Conservation (phyloP, 1,284 basidiomycete genomes). For the Ceratobasidium sp. region DNA sequence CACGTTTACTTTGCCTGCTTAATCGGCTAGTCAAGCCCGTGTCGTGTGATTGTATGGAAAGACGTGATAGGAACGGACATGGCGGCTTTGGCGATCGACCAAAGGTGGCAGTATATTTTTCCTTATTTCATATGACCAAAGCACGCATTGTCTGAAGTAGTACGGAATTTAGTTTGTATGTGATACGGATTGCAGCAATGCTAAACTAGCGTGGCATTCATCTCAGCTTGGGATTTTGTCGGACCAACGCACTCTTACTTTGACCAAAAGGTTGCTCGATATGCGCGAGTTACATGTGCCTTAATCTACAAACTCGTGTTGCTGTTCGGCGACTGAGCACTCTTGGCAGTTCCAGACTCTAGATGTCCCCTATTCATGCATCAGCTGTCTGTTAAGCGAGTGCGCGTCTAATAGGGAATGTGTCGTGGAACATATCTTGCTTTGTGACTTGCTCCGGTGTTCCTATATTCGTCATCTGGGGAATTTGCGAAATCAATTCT, state of each 20-base stretch:
- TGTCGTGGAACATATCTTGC: slow-evolving; percentile 7
- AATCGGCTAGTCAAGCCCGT: not conserved
- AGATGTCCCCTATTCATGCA: not conserved
- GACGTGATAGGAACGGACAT: not conserved
- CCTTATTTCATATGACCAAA: not conserved
- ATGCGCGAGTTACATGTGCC: slow-evolving; percentile 7
- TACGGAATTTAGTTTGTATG: not conserved
- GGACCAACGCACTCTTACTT: not conserved
- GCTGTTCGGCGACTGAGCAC: slow-evolving; percentile 8
- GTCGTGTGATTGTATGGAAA: not conserved
- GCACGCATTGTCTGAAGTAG: not conserved
- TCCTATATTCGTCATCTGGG: not conserved
- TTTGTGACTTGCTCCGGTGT: not conserved
- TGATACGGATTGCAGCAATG: not conserved
- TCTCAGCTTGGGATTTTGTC: not conserved
- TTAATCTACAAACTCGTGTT: slow-evolving; percentile 26
- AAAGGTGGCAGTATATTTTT: not conserved
- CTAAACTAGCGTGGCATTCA: not conserved
- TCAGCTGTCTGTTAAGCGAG: not conserved
- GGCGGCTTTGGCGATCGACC: not conserved
- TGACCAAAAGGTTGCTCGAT: not conserved
- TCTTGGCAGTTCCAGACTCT: not conserved
- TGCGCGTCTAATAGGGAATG: not conserved
- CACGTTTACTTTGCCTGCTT: slow-evolving; percentile 67
- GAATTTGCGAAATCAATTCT: not conserved